These are phyloP conservation scores for Aspergillus sp. DNA, from an alignment of 2,329 filamentous ascomycete species.

Conservation along the genomic window DNA sequence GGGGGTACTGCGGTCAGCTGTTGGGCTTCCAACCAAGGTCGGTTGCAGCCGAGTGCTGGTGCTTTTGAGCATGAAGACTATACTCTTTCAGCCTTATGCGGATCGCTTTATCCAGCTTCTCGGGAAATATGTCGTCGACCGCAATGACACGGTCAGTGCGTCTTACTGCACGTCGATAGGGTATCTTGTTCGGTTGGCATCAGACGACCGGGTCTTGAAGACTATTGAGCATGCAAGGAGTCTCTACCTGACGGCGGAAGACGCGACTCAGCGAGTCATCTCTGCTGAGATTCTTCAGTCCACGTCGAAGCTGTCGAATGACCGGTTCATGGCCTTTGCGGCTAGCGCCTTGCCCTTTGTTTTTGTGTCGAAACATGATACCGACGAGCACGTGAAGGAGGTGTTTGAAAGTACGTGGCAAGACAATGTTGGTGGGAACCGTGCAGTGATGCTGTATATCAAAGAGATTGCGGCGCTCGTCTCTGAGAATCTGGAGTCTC, in stretches of 20 bases:
- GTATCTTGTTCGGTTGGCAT: slow-evolving; percentile 71
- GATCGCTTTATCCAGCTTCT: slow-evolving; percentile 73
- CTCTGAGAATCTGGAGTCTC: slow-evolving; percentile 67
- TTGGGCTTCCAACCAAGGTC: slow-evolving; percentile 91
- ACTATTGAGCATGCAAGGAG: slow-evolving; percentile 58
- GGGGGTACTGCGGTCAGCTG: slow-evolving; percentile 75
- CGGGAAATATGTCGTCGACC: slow-evolving; percentile 79
- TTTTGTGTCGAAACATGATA: slow-evolving; percentile 84
- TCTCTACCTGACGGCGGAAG: slow-evolving; percentile 79
- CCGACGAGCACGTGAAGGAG: slow-evolving; percentile 72
- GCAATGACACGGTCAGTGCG: slow-evolving; percentile 88
- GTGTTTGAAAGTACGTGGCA: slow-evolving; percentile 85
- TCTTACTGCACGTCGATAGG: slow-evolving; percentile 84
- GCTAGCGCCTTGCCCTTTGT: slow-evolving; percentile 77
- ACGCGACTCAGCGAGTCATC: slow-evolving; percentile 70
- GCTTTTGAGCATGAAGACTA: slow-evolving; percentile 74
- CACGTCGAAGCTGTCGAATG: slow-evolving; percentile 80
- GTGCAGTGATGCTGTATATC: slow-evolving; percentile 79
- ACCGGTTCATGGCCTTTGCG: slow-evolving; percentile 78
- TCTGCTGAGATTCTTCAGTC: slow-evolving; percentile 80
- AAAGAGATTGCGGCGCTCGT: slow-evolving; percentile 74
- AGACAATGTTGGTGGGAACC: slow-evolving; percentile 81
- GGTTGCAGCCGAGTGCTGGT: slow-evolving; percentile 83
- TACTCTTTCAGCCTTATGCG: slow-evolving; percentile 72
- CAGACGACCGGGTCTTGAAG: slow-evolving; percentile 56